Percentiles rank a stretch among this genome's conserved stretches.
Evolutionary conservation across 331 rosid species (phyloP).

Genomic region (Phaseolus coccineus): DNA sequence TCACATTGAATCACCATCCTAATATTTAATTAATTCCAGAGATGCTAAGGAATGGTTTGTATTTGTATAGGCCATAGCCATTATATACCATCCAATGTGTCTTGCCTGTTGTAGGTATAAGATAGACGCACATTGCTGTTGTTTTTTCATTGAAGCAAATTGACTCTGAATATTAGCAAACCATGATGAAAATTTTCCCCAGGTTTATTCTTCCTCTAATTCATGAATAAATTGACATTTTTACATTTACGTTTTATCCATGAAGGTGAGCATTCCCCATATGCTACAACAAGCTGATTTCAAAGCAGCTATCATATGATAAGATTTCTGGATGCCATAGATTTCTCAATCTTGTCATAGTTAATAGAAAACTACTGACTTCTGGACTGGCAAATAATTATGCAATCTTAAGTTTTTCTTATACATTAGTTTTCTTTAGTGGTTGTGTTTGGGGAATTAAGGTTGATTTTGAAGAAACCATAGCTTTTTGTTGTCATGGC

Average conservation of each 20-base stretch:
- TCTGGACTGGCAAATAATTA: neutral
- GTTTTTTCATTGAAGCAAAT: slow-evolving; percentile 31
- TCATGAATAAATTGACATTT: slow-evolving; percentile 15
- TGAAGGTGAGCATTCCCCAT: slow-evolving; percentile 19
- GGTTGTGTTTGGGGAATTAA: neutral
- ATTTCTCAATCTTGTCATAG: slow-evolving; percentile 4
- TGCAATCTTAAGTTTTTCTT: slow-evolving; percentile 9
- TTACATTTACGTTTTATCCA: neutral
- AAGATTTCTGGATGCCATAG: slow-evolving; percentile 19
- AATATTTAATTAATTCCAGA: slow-evolving; percentile 21
- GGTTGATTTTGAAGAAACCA: slow-evolving; percentile 3
- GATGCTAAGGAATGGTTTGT: slow-evolving; percentile 31
- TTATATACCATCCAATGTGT: neutral
- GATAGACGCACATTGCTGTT: slow-evolving; percentile 3
- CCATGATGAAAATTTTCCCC: slow-evolving; percentile 29
- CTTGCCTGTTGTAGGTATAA: slow-evolving; percentile 32
- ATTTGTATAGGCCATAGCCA: slow-evolving; percentile 15
- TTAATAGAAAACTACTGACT: slow-evolving; percentile 10
- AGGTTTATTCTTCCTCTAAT: slow-evolving; percentile 33
- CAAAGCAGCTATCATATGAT: slow-evolving; percentile 14
- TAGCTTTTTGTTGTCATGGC: neutral
- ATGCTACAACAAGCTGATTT: slow-evolving; percentile 3
- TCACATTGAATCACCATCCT: slow-evolving; percentile 15
- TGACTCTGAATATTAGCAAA: slow-evolving; percentile 35
- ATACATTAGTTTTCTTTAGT: neutral